Base-by-base conservation (phyloP, 352 stramenopile genomes). In the Thalassiosira mediterranea region DNA sequence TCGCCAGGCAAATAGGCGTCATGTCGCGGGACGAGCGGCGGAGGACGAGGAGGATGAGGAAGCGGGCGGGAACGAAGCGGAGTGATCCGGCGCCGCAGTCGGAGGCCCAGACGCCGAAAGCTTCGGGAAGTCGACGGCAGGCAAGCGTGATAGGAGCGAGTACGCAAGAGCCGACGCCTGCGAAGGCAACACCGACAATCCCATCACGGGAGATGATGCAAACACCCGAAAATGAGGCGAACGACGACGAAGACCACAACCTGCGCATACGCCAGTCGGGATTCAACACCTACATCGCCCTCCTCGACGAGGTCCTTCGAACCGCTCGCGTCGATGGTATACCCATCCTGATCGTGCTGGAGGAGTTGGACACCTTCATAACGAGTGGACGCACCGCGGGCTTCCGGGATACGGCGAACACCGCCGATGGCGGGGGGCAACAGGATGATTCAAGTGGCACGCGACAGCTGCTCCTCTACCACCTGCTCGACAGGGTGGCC, bases 401-500 rank as follows among this genome's bases (percentile, higher is more conserved):
- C 15, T 29, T 28, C 21, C 7, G 34, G 7, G 13, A 42, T 42
- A 7, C 34, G 13, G 53, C 58, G 5, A 46, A 46, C 40, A 56
- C 64, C 5, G 31, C 21, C 38, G 17, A 29, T 37, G 54, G 37
- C 28, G 5, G 17, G 11, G 13, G 48, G 15, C 10, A 47, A 10
- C 26, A 59, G 15, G 47, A 72, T 38, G 56, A 53, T 42, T 37
- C 32, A 11, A 80, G 70, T 13, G 61, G 62, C 25, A 64, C 87
- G 58, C 56, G 83, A 66, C 84, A 93, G 49, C 56, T 93, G 28
- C 54, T 93, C 10, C 52, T 93, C 8, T 93, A 93, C 76, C 83
- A 93, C 75, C 69, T 93, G n/a, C 66, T 93, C 42, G 88, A 93
- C 75, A 71, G 88, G 21, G 83, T 91, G 21, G 81, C 85, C 0